Percentiles rank a stretch among this genome's conserved stretches.
Conservation (phyloP, 176 grass and related monocot species). For the Carex littledalei region DNA sequence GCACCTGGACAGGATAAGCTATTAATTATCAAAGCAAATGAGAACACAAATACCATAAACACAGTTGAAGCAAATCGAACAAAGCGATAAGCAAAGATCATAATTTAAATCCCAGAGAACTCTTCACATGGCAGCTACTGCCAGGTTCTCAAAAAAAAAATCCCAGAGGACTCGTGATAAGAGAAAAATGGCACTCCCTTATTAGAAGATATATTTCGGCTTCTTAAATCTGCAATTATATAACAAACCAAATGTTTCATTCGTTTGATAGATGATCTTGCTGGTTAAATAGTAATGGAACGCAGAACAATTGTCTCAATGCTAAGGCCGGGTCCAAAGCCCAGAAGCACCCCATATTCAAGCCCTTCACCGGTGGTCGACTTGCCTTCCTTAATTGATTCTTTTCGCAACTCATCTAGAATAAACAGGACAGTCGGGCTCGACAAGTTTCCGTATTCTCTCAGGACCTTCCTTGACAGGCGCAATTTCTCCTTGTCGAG, state of each 20-base stretch:
- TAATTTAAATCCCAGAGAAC: too few relatives aligned
- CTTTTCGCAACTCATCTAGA: constrained; percentile 41
- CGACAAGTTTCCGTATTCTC: constrained; percentile 44
- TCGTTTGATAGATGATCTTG: not conserved
- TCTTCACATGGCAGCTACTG: too few relatives aligned
- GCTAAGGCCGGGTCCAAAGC: constrained; percentile 58
- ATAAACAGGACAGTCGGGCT: constrained; percentile 47
- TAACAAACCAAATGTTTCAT: not conserved
- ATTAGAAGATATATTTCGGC: not conserved
- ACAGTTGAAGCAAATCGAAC: too few relatives aligned
- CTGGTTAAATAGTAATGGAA: not conserved
- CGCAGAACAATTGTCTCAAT: constrained; percentile 28
- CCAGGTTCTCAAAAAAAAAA: too few relatives aligned
- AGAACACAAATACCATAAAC: too few relatives aligned
- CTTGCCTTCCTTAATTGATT: constrained; percentile 1
- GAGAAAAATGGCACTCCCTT: not conserved
- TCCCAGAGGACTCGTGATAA: too few relatives aligned
- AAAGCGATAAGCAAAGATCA: too few relatives aligned
- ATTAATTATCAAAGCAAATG: too few relatives aligned
- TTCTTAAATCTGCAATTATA: not conserved
- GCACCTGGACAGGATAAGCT: too few relatives aligned
- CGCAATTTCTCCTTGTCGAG: constrained; percentile 28
- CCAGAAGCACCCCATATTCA: constrained; percentile 53
- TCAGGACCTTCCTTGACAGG: constrained; percentile 30
- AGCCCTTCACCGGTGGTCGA: constrained; percentile 19